phyloP scores from a whole-genome alignment of 2,329 filamentous ascomycete species.

The Trichoderma arundinaceum region DNA sequence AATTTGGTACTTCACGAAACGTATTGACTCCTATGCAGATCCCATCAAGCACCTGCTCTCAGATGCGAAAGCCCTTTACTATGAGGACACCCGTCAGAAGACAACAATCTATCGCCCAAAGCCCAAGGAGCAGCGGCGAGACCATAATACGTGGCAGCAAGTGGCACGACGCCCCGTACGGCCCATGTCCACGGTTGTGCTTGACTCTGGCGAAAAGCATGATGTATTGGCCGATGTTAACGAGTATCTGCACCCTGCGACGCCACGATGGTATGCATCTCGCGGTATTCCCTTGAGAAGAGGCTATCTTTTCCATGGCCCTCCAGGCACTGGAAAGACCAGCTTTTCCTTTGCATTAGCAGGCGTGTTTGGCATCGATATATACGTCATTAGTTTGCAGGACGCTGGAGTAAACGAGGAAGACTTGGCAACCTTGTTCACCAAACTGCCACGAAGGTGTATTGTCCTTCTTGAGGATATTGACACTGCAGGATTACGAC shows the following conservation, averaged over 20 bases:
- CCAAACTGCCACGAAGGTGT: conserved; percentile 64
- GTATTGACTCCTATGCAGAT: conserved; percentile 37
- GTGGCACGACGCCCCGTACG: conserved; percentile 69
- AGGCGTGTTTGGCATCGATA: conserved; percentile 68
- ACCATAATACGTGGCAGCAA: conserved; percentile 57
- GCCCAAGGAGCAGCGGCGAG: conserved; percentile 53
- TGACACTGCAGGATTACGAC: conserved; percentile 66
- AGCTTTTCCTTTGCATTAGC: conserved; percentile 70
- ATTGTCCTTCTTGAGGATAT: conserved; percentile 73
- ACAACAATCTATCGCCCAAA: conserved; percentile 63
- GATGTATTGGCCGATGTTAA: conserved; percentile 74
- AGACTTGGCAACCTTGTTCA: conserved; percentile 64
- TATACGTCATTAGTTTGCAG: conserved; percentile 64
- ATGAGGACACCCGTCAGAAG: conserved; percentile 58
- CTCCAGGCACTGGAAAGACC: conserved; percentile 76
- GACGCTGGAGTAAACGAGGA: conserved; percentile 67
- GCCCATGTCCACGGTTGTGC: conserved; percentile 75
- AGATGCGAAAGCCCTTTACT: conserved; percentile 59
- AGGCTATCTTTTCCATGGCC: conserved; percentile 79
- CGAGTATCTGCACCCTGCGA: conserved; percentile 75
- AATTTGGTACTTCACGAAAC: not conserved
- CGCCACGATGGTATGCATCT: conserved; percentile 74
- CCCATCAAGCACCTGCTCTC: conserved; percentile 63
- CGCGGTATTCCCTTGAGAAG: conserved; percentile 76
- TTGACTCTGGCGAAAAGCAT: conserved; percentile 70